Conservation (phyloP, 2,329 filamentous ascomycete genomes). For the Pseudogymnoascus sp. region DNA sequence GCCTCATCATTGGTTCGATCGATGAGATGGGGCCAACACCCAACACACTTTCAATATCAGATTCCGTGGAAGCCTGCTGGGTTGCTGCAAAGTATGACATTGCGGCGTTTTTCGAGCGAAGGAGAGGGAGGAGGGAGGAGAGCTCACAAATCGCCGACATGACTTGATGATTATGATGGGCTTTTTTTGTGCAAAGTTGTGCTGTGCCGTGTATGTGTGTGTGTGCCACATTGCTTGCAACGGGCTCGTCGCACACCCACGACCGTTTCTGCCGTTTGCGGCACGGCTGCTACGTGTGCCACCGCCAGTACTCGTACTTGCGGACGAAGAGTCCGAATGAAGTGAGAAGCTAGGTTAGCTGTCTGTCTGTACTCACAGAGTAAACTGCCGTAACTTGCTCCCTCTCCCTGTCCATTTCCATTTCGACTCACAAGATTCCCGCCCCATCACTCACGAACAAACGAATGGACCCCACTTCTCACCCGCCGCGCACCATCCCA, state of each 20-base stretch:
- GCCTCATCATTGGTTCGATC: neutral
- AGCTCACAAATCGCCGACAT: neutral
- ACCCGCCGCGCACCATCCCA: neutral
- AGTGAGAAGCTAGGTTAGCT: no score
- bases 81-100: neutral
- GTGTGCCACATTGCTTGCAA: neutral
- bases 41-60: neutral
- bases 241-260: no score
- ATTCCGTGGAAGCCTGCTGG: neutral
- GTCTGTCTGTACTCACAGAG: no score
- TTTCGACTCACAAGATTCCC: neutral
- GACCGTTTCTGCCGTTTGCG: no score
- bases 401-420: no score
- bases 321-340: no score
- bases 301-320: no score
- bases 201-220: no score
- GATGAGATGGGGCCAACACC: neutral
- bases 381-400: neutral
- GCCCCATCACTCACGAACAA: no score
- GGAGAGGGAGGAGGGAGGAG: no score
- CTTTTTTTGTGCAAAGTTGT: neutral
- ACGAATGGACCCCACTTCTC: neutral
- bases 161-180: no score
- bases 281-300: no score
- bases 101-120: neutral